Evolutionary conservation across 106 monocot genomes (phyloP).

Genomic region (Iris macrosiphon): DNA sequence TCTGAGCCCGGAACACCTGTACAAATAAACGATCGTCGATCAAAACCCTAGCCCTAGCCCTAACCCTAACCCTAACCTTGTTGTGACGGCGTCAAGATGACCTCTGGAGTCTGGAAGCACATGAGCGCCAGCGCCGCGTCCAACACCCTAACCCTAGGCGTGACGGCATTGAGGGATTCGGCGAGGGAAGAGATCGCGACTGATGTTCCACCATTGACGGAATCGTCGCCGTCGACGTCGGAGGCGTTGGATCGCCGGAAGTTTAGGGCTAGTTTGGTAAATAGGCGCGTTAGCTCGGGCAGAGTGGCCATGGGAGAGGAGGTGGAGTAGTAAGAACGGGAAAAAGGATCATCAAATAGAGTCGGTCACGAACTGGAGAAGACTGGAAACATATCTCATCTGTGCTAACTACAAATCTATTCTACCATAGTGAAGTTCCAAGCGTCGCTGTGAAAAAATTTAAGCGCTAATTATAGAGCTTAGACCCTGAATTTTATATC

Average conservation of each 20-base stretch:
- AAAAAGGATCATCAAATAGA: too few species aligned
- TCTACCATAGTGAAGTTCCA: too few species aligned
- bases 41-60: too few species aligned
- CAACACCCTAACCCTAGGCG: conserved; percentile 46
- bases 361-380: too few species aligned
- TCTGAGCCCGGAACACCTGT: conserved; percentile 31
- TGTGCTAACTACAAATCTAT: too few species aligned
- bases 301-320: conserved; percentile 1
- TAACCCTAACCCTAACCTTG: too few species aligned
- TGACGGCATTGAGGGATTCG: conserved; percentile 39
- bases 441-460: too few species aligned
- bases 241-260: conserved; percentile 8
- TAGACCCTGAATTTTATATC: too few species aligned
- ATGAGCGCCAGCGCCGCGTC: conserved; percentile 72
- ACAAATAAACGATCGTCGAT: neutral
- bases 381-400: too few species aligned
- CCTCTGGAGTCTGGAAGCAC: conserved; percentile 63
- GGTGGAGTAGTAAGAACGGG: too few species aligned
- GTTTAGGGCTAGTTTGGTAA: conserved; percentile 2
- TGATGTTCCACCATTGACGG: neutral
- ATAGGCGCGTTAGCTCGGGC: conserved; percentile 1
- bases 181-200: conserved; percentile 38
- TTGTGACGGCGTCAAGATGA: too few species aligned
- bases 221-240: neutral
- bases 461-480: too few species aligned